Base-by-base conservation (phyloP, 2,329 filamentous ascomycete genomes). In the Curvularia hawaiiensis region DNA sequence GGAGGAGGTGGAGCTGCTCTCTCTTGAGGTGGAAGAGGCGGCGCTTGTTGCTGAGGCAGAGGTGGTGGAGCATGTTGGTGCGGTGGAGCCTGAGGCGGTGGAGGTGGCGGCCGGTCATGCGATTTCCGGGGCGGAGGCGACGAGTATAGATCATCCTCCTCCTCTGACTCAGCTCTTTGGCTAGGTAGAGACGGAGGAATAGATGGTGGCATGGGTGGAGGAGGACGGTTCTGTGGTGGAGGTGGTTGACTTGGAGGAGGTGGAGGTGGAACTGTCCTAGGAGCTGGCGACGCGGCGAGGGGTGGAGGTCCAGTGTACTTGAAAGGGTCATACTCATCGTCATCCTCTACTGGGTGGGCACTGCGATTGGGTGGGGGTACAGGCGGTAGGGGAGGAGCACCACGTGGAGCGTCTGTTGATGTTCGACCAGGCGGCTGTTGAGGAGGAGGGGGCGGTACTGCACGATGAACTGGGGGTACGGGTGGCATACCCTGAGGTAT, bases 271-370 rank as follows among this genome's bases (percentile, higher is more conserved):
- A 72, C 73, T 39, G 65, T 70, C 26, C 71, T 66, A n/a, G 76
- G 69, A n/a, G 73, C 71, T 46, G 78, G 72, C 38, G 74, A 54
- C 6, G 62, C 48, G 38, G 54, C 33, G 16, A 50, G 40, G 10
- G 61, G 59, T 9, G 61, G 56, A 26, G 61, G 50, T 9, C 59
- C 66, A 44, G 71, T 73, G 68, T 87, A 86, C 40, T 79, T 79
- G 65, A 82, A 87, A 8, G 89, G 87, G 70, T 92, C 89, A 68
- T 91, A 91, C 3, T 90, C 88, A 28, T 90, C 88, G 26, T 85
- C 82, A 8, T 73, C 68, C 6, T 73, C 59, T 67, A 69, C 38
- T 24, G 49, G 40, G 16, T 54, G 54, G 11, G 31, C 35, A 69
- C 69, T 55, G 55, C 82, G 26, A 83, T 84, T n/a, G 81, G 89